phyloP scores from a whole-genome alignment of 768 basidiomycete genomes.

The Suillus americanus region DNA sequence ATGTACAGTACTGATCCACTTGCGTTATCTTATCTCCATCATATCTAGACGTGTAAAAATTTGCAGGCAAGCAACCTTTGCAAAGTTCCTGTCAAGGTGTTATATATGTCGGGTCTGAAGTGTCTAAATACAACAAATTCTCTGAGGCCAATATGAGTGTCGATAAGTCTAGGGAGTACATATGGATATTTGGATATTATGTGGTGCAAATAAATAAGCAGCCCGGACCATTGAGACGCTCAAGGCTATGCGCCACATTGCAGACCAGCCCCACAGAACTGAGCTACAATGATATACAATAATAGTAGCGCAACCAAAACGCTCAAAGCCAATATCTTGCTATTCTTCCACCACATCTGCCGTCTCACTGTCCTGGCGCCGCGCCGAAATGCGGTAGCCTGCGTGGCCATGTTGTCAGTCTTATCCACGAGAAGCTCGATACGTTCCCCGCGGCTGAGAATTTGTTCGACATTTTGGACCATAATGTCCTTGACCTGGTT shows the following conservation, averaged over 20 bases:
- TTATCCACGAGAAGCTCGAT: slow-evolving; percentile 96
- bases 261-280: slow-evolving; percentile 85
- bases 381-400: slow-evolving; percentile 90
- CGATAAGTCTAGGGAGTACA: slow-evolving; percentile 4
- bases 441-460: slow-evolving; percentile 90
- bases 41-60: not conserved
- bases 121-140: not conserved
- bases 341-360: slow-evolving; percentile 91
- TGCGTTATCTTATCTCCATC: not conserved
- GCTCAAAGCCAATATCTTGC: slow-evolving; percentile 63
- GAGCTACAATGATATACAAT: slow-evolving; percentile 80
- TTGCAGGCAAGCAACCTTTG: too few relatives aligned
- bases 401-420: slow-evolving; percentile 92
- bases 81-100: not conserved
- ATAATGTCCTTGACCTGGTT: slow-evolving; percentile 94
- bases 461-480: slow-evolving; percentile 98
- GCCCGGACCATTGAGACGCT: not conserved
- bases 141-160: not conserved
- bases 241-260: slow-evolving; percentile 46
- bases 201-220: not conserved
- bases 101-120: not conserved
- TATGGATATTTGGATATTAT: slow-evolving; percentile 5
- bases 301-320: slow-evolving; percentile 72
- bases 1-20: not conserved
- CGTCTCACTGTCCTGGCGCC: slow-evolving; percentile 82